A percentile compares a stretch with the other conserved stretches of the same genome.
These are phyloP conservation scores for Choricystis sp. DNA, from an alignment of 139 green algal genomes.

Conservation along the genomic window DNA sequence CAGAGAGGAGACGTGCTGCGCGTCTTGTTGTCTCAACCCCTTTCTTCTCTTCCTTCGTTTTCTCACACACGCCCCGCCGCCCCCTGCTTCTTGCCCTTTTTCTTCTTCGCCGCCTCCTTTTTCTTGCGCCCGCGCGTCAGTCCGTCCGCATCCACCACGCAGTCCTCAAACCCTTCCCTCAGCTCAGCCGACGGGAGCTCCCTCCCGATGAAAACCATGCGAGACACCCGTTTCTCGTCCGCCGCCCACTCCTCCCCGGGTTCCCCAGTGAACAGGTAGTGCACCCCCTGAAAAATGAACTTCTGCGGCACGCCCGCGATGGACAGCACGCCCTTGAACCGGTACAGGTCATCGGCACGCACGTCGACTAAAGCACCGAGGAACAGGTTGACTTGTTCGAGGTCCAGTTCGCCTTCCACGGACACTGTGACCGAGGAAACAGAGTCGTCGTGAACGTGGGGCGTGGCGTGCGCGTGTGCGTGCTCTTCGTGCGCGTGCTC, in stretches of 20 bases:
- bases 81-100: too few relatives aligned
- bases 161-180: slow-evolving; percentile 45
- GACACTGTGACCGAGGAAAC: slow-evolving; percentile 55
- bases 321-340: slow-evolving; percentile 87
- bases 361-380: slow-evolving; percentile 72
- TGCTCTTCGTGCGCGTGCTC: slow-evolving; percentile 5
- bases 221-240: slow-evolving; percentile 42
- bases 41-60: too few relatives aligned
- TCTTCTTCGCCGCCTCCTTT: too few relatives aligned
- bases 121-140: too few relatives aligned
- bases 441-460: slow-evolving; percentile 43
- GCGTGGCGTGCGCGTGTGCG: slow-evolving; percentile 20
- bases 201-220: slow-evolving; percentile 75
- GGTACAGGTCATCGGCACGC: slow-evolving; percentile 76
- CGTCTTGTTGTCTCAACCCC: too few relatives aligned
- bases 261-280: slow-evolving; percentile 81
- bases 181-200: slow-evolving; percentile 36
- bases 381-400: slow-evolving; percentile 86
- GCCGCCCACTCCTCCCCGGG: slow-evolving; percentile 60
- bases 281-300: slow-evolving; percentile 90
- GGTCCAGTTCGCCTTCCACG: slow-evolving; percentile 78
- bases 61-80: too few relatives aligned
- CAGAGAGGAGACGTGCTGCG: too few relatives aligned
- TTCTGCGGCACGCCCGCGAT: slow-evolving; percentile 49
- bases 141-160: slow-evolving; percentile 18